Base-by-base conservation (phyloP, 331 rosid genomes). In the Erythrophleum ivorense region DNA sequence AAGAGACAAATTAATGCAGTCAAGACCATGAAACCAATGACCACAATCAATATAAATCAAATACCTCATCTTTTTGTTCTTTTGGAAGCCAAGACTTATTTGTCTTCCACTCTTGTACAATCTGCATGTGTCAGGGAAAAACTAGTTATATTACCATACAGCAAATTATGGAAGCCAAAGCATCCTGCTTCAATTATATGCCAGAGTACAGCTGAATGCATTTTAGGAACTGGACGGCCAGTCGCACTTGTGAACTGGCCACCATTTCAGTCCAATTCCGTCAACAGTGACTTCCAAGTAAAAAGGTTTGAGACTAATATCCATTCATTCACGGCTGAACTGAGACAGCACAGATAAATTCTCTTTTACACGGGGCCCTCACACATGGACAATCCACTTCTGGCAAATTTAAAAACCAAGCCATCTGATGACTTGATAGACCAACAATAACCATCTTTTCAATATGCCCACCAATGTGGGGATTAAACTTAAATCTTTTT, bases 81-180 rank as follows among this genome's bases (percentile, higher is more conserved):
- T 91, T 87, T 18, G 94, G 94, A 83, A 95, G 86, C 99, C 98
- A 95, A 55, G 97, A 60, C 81, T 93, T 95, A 12, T 87, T 90
- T 55, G 80, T 79, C 85, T 91, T 89, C 99, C 99, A 95, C 66
- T 80, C 86, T 29, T 85, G 81, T 46, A 88, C 87, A 76, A 91
- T 91, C 99, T 95, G 91, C 70, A 82, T 67, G 72, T 41, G 79
- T 60, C 78, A 46, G 49, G 41, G 86, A 71, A 86, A 83, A 79
- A 59, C 21, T 33, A 50, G 68, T 69, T 62, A 40, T 67, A 36
- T 36, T 36, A 81, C 36, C 21, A 75, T 18, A 81, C 33, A 65
- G 77, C 34, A 45, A 36, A 65, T 59, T 59, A 41, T 3, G 18
- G 34, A 72, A 77, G 63, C 24, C 66, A 85, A 15, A 54, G 62